Evolutionary conservation across 352 stramenopile species (phyloP).

Genomic region (Phytophthora foliorum): DNA sequence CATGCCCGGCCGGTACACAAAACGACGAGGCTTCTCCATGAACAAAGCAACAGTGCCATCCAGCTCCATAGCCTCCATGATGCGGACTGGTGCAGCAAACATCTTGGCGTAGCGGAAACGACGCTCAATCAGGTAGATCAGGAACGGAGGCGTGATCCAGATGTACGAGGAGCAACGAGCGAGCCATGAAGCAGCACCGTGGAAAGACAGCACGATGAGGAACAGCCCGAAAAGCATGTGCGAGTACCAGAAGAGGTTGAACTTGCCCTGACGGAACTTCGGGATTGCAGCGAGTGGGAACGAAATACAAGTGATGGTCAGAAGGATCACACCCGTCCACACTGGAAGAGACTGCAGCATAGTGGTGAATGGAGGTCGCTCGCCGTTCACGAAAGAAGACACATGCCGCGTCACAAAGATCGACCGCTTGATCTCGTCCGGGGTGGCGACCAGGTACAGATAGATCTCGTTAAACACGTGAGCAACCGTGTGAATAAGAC

Average conservation of each 20-base stretch:
- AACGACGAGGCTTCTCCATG: constrained; percentile 82
- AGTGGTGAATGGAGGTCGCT: constrained; percentile 64
- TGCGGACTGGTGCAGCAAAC: constrained; percentile 68
- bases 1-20: constrained; percentile 82
- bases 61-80: constrained; percentile 75
- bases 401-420: constrained; percentile 72
- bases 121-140: constrained; percentile 77
- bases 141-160: constrained; percentile 72
- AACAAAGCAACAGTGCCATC: constrained; percentile 77
- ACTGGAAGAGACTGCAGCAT: constrained; percentile 80
- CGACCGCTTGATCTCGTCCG: constrained; percentile 63
- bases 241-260: constrained; percentile 87
- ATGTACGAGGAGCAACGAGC: constrained; percentile 64
- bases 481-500: constrained; percentile 68
- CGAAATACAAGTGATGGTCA: constrained; percentile 73
- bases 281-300: constrained; percentile 78
- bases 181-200: constrained; percentile 76
- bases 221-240: constrained; percentile 86
- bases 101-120: constrained; percentile 81
- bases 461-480: constrained; percentile 81
- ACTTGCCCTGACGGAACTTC: constrained; percentile 78
- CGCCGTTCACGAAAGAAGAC: constrained; percentile 53
- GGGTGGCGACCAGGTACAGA: constrained; percentile 73
- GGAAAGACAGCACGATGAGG: constrained; percentile 69
- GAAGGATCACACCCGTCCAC: constrained; percentile 76